A percentile compares a stretch with the other conserved stretches of the same genome.
These are phyloP conservation scores for Themeda triandra DNA, from an alignment of 176 grass and related monocot species.

Conservation along the genomic window DNA sequence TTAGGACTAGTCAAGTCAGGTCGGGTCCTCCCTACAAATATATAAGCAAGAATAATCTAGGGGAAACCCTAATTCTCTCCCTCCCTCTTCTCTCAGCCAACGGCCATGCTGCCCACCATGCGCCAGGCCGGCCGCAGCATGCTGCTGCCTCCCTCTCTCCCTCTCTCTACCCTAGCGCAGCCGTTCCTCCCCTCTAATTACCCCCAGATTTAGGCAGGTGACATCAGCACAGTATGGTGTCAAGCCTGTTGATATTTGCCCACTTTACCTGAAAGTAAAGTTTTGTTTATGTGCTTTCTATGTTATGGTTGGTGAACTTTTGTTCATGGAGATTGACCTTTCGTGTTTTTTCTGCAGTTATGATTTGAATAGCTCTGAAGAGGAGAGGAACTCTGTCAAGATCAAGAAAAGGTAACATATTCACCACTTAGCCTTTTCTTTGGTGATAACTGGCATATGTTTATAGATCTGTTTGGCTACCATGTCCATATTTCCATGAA, in stretches of 20 bases:
- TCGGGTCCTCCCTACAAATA: no score
- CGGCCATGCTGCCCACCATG: no score
- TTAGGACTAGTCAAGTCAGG: no score
- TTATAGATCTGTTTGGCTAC: neutral
- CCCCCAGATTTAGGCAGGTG: no score
- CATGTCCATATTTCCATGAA: neutral
- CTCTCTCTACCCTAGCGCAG: no score
- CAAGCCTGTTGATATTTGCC: neutral
- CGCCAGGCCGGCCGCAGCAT: no score
- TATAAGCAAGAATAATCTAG: no score
- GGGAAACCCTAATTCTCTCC: no score
- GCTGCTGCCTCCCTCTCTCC: no score
- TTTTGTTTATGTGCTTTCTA: neutral
- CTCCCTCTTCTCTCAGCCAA: no score
- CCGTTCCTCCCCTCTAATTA: no score
- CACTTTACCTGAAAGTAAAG: neutral
- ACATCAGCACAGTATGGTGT: neutral
- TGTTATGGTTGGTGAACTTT: neutral
- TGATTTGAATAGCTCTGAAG: conserved; percentile 67
- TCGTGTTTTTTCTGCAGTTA: conserved; percentile 55
- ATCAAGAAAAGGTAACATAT: conserved; percentile 74
- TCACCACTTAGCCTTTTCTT: neutral
- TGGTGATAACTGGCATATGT: neutral
- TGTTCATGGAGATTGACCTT: conserved; percentile 23
- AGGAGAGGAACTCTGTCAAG: conserved; percentile 61